A percentile compares a stretch with the other conserved stretches of the same genome.
phyloP scores from a whole-genome alignment of 345 rosid genomes.

The Aethionema arabicum region DNA sequence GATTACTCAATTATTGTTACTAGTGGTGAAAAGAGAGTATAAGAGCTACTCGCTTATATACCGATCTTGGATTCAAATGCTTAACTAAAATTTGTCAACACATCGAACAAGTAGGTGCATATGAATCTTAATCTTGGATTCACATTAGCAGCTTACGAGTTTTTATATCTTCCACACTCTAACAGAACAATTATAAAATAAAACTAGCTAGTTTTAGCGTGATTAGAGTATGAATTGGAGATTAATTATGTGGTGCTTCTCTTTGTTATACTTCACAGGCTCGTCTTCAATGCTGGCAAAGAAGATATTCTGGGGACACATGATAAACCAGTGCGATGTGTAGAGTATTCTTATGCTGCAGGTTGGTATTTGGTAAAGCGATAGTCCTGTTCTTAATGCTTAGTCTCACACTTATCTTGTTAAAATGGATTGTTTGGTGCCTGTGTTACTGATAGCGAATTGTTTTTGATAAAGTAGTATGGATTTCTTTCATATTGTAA shows the following conservation, averaged over 20 bases:
- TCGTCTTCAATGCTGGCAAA: conserved; percentile 73
- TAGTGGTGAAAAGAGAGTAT: neutral
- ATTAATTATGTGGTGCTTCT: neutral
- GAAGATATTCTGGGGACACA: conserved; percentile 87
- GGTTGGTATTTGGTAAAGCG: conserved; percentile 58
- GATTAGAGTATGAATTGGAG: neutral
- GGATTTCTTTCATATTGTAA: neutral
- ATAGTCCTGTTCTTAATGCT: neutral
- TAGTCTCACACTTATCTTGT: conserved; percentile 1
- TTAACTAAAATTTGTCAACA: neutral
- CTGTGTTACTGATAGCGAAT: neutral
- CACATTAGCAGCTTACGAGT: neutral
- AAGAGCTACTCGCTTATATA: neutral
- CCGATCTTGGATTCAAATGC: neutral
- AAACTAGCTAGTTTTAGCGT: neutral
- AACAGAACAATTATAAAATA: neutral
- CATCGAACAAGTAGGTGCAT: neutral
- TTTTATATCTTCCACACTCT: conserved; percentile 4
- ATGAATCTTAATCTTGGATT: neutral
- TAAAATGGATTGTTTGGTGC: neutral
- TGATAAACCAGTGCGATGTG: conserved; percentile 85
- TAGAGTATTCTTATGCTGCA: conserved; percentile 93
- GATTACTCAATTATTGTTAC: neutral
- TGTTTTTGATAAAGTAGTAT: neutral
- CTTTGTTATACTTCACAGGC: conserved; percentile 49